Conservation (phyloP, 2,329 filamentous ascomycete species). For the Pyricularia grisea region DNA sequence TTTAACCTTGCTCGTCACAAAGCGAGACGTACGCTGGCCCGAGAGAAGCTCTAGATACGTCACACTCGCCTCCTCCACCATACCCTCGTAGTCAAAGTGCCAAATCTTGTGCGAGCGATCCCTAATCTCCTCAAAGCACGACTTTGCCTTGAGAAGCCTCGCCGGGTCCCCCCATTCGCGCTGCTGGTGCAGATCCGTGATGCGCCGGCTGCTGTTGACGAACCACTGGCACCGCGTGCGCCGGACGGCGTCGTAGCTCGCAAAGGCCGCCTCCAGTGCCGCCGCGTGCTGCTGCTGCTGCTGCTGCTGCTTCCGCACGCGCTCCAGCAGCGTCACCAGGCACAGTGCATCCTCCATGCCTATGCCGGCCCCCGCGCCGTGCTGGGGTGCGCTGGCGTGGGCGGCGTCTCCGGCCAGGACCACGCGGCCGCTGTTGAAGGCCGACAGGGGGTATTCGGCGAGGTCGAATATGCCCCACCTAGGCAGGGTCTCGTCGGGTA, state of each 20-base stretch:
- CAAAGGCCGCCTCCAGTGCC: slow-evolving; percentile 34
- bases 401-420: slow-evolving; percentile 52
- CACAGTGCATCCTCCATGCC: slow-evolving; percentile 43
- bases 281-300: no score
- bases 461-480: slow-evolving; percentile 39
- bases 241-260: slow-evolving; percentile 39
- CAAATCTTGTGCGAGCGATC: slow-evolving; percentile 4
- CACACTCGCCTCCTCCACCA: neutral
- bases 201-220: slow-evolving; percentile 37
- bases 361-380: slow-evolving; percentile 49
- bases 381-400: slow-evolving; percentile 51
- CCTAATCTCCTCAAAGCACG: slow-evolving; percentile 2
- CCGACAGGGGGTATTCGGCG: slow-evolving; percentile 29
- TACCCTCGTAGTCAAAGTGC: neutral
- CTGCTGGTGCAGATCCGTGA: slow-evolving; percentile 26
- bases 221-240: slow-evolving; percentile 38
- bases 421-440: slow-evolving; percentile 31
- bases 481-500: slow-evolving; percentile 16
- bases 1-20: no score
- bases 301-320: slow-evolving; percentile 20
- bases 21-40: neutral
- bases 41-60: neutral
- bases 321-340: slow-evolving; percentile 33
- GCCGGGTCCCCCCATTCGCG: slow-evolving; percentile 24
- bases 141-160: neutral